Base-by-base conservation (phyloP, 2,329 filamentous ascomycete species). In the Botryosphaeria dothidea region DNA sequence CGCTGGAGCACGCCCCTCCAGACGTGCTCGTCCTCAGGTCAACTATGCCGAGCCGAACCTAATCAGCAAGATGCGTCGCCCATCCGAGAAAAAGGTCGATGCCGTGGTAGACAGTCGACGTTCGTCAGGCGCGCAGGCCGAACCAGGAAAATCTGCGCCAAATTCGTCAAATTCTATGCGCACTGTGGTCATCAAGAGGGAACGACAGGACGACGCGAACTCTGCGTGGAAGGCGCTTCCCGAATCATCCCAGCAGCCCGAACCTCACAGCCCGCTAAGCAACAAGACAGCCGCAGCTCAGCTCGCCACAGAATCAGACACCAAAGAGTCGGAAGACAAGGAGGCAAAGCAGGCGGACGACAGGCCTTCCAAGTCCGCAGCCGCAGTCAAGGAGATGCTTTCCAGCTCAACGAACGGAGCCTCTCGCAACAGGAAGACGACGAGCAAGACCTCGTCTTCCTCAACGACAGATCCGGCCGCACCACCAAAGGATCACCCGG, bases 1-100 rank as follows among this genome's bases (percentile, higher is more conserved):
- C 23, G 27, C 43, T 34, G 52, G 27, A 2, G 29, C 41, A 15
- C 75, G 82, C 64, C 76, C 81, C 66, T 80, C 80, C 13, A 75
- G 82, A 21, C 76, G 82, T 66, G 80, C 80, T 15, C 75, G 82
- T 25, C 72, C 79, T 19, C 76, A 79, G 36, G 81, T 83, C 56
- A 83, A 79, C 71, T 83, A 83, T 66, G 81, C 82, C 13, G 81
- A 83, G 67, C 82, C 82, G 1, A 82, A 76, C 56, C 71, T 84
- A 17, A 74, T 75, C 51, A 78, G 76, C 17, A 84, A 84, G 69
- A 83, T 84, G 81, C 75, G 82, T 21, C 76, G 82, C 27, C 80
- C 81, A 1, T 76, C 75, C 57, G 81, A 82, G 67, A 76, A 81
- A 58, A 71, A 83, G 62, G 78, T 79, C 1, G 81, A 83, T 68